Conservation (phyloP, 2,329 filamentous ascomycete genomes). For the Fusarium fracticaudum region DNA sequence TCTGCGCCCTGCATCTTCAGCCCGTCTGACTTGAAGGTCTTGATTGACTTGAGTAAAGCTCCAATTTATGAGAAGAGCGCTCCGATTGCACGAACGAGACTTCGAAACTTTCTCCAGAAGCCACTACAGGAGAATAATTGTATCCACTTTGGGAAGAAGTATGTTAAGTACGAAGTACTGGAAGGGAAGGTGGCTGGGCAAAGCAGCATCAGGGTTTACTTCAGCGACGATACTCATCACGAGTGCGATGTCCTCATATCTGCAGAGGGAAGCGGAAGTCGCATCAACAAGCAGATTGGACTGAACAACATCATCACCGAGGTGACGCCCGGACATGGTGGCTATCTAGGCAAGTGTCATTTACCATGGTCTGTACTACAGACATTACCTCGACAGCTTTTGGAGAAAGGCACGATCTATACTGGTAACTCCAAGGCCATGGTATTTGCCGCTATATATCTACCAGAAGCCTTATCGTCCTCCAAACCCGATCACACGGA, state of each 20-base stretch:
- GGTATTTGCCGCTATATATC: neutral
- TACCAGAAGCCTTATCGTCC: neutral
- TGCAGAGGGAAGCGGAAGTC: neutral
- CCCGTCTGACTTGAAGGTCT: neutral
- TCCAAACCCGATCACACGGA: accelerated
- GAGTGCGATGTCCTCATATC: neutral
- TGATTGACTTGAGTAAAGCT: neutral
- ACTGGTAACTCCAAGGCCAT: neutral
- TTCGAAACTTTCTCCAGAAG: neutral
- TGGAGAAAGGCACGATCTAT: neutral
- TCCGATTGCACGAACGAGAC: accelerated
- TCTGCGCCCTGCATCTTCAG: neutral
- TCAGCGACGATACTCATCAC: neutral
- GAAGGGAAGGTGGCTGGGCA: accelerated
- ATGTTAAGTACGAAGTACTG: neutral
- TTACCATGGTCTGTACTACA: neutral
- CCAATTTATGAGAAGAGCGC: neutral
- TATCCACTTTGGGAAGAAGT: neutral
- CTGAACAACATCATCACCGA: neutral
- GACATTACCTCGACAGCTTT: neutral
- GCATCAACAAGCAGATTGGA: neutral
- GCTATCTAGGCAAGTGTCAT: neutral
- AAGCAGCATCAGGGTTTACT: neutral
- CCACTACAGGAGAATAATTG: accelerated
- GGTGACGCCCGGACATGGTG: neutral